Percentiles rank a stretch among this genome's conserved stretches.
Evolutionary conservation across 2,329 filamentous ascomycete genomes (phyloP).

Genomic region (Penicillium paneum): DNA sequence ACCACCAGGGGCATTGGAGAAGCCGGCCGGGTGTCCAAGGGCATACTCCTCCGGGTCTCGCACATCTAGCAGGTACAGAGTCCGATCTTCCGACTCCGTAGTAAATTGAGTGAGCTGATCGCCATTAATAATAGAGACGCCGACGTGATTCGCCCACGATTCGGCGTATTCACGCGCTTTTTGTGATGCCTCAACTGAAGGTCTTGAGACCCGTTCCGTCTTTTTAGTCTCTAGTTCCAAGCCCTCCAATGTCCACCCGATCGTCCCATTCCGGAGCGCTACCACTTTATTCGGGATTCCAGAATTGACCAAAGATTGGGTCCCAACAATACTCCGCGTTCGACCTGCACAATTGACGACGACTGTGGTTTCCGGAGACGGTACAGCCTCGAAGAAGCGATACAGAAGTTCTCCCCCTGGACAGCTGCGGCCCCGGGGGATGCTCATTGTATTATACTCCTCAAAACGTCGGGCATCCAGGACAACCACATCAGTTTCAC

Average conservation of each 20-base stretch:
- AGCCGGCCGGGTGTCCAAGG: slow-evolving; percentile 23
- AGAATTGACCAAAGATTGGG: slow-evolving; percentile 30
- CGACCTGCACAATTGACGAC: slow-evolving; percentile 33
- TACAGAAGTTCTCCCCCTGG: slow-evolving; percentile 32
- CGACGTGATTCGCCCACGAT: slow-evolving; percentile 14
- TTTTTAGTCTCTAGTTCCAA: slow-evolving; percentile 25
- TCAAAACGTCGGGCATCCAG: slow-evolving; percentile 30
- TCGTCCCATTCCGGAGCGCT: slow-evolving; percentile 32
- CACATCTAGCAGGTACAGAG: slow-evolving; percentile 30
- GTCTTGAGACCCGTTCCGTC: slow-evolving; percentile 14
- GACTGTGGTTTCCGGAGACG: slow-evolving; percentile 26
- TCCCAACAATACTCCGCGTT: slow-evolving; percentile 33
- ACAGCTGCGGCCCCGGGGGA: slow-evolving; percentile 31
- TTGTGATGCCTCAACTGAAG: slow-evolving; percentile 8
- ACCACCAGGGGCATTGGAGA: slow-evolving; percentile 30
- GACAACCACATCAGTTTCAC: slow-evolving; percentile 22
- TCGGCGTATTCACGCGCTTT: slow-evolving; percentile 9
- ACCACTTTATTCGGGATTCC: slow-evolving; percentile 27
- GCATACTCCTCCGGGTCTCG: slow-evolving; percentile 30
- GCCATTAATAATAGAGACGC: slow-evolving; percentile 3
- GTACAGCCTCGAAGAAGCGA: slow-evolving; percentile 29
- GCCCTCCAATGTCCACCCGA: slow-evolving; percentile 32
- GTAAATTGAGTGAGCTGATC: slow-evolving; percentile 10
- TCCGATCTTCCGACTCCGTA: slow-evolving; percentile 14
- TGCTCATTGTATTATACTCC: slow-evolving; percentile 35